Conservation (phyloP, 2,329 filamentous ascomycete species). For the Aspergillus awamori region DNA sequence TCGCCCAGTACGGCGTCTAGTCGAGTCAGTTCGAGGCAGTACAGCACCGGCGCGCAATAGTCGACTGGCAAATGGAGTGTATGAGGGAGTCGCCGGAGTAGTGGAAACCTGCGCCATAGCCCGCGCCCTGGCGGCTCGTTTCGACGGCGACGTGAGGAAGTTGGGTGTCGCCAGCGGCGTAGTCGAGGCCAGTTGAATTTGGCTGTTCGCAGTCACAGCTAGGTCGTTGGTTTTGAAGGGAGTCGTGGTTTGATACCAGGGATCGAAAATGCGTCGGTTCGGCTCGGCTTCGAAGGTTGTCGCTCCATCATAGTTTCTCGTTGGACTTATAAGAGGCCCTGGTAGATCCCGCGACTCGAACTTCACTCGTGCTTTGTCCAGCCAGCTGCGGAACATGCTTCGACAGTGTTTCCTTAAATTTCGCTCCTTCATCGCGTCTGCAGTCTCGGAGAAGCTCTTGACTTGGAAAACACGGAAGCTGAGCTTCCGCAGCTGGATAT, state of each 20-base stretch:
- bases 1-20: constrained; percentile 30
- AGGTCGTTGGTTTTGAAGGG: constrained; percentile 44
- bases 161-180: constrained; percentile 46
- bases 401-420: constrained; percentile 59
- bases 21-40: constrained; percentile 28
- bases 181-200: constrained; percentile 31
- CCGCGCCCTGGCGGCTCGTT: constrained; percentile 47
- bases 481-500: constrained; percentile 56
- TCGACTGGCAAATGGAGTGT: constrained; percentile 48
- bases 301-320: constrained; percentile 26
- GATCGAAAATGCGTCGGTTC: constrained; percentile 36
- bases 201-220: constrained; percentile 32
- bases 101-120: constrained; percentile 47
- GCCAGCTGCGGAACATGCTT: constrained; percentile 60
- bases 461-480: constrained; percentile 62
- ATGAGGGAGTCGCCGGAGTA: constrained; percentile 48
- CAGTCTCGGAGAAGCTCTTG: constrained; percentile 54
- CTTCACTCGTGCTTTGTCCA: constrained; percentile 45
- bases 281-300: constrained; percentile 15
- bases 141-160: constrained; percentile 50
- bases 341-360: constrained; percentile 35
- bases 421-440: constrained; percentile 55
- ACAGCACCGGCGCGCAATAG: constrained; percentile 34
- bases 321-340: constrained; percentile 33
- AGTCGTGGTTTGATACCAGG: constrained; percentile 40